Evolutionary conservation across 768 basidiomycete species (phyloP), one percentile per base, ranked within the genome.

Genomic region (Imleria badia): DNA sequence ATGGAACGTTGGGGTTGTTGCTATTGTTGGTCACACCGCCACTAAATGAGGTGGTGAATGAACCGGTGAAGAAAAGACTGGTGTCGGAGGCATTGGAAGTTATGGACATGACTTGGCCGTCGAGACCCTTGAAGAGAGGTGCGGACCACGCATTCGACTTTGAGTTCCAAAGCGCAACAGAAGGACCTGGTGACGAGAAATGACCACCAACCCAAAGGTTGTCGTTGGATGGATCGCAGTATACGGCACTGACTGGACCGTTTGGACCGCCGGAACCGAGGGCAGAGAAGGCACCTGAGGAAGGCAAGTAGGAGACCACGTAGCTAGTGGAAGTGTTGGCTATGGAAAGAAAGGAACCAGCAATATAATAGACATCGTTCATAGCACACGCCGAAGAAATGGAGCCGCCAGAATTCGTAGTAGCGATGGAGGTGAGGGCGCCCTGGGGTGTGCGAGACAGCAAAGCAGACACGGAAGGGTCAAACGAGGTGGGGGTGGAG

Each of bases 51-150:
- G 91, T 88, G 51, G 88, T 62, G 76, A 99, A 99, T 13, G 87
- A 87, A 36, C 97, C 97, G 1, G 89, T 81, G 66, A 98, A 94
- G 67, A 94, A 87, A 50, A 98, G 73, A 58, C 88, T 90, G 13
- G 78, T 74, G 50, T 80, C 78, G 49, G 91, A 85, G 34, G 85
- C 74, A 62, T 89, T 90, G 30, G 86, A 73, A 34, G 83, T 78
- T 64, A 98, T 97, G 44, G 89, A 87, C 26, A 76, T 69, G 50
- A 98, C 91, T 60, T 80, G 76, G 10, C 81, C 80, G 36, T 81
- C 74, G 38, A 99, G 76, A 33, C 95, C 94, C 41, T 78, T 79
- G 72, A 99, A 98, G 17, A 88, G 87, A 3, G 93, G 79, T 22
- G 83, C 72, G 10, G 83, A 78, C 94, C 95, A 98, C 3, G 84